phyloP scores from a whole-genome alignment of 1,284 basidiomycete genomes.

The Chalciporus sp. region DNA sequence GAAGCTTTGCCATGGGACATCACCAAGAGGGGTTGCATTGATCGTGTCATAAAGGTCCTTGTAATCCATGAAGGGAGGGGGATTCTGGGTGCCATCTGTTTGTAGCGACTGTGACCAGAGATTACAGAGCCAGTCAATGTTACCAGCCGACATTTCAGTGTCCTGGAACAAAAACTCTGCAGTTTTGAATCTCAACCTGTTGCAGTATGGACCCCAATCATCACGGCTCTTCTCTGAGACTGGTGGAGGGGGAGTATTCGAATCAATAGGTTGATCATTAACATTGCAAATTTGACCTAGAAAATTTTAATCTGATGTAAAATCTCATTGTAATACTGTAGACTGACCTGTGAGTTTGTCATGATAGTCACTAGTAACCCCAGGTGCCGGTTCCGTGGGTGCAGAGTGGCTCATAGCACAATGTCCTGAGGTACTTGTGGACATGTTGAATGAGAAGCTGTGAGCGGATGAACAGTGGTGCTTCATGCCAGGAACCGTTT shows the following conservation, averaged over 20 bases:
- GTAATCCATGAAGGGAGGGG: slow-evolving; percentile 6
- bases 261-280: not conserved
- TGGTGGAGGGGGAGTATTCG: not conserved
- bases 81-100: no score
- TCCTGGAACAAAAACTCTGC: not conserved
- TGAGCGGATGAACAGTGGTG: not conserved
- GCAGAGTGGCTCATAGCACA: not conserved
- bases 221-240: not conserved
- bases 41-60: slow-evolving; percentile 11
- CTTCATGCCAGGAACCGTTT: not conserved
- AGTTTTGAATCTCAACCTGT: not conserved
- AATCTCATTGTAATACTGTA: not conserved
- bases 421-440: not conserved
- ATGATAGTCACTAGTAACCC: not conserved
- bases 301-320: not conserved
- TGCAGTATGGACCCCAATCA: not conserved
- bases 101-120: not conserved
- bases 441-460: not conserved
- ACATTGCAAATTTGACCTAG: not conserved
- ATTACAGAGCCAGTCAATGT: not conserved
- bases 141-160: not conserved
- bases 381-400: not conserved
- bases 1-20: slow-evolving; percentile 13
- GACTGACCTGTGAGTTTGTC: not conserved
- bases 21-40: slow-evolving; percentile 11